phyloP scores from a whole-genome alignment of 2,329 filamentous ascomycete species.

The Sarocladiaceae sp. region DNA sequence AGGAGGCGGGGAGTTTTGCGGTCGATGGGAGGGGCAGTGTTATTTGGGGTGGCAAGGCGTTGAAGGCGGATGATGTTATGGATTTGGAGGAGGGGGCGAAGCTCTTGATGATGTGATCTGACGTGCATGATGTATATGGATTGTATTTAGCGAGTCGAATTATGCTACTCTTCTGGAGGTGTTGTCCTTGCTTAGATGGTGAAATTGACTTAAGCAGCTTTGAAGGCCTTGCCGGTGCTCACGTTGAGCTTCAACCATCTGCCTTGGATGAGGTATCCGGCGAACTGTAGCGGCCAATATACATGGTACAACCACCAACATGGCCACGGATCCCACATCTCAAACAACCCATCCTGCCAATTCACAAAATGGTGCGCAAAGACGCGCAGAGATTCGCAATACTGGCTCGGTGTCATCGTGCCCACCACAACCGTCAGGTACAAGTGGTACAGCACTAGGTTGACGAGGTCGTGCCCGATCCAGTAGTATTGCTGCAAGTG shows the following conservation, averaged over 20 bases:
- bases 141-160: neutral
- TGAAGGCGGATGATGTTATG: slow-evolving; percentile 46
- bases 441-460: slow-evolving; percentile 42
- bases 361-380: slow-evolving; percentile 34
- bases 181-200: too few species aligned
- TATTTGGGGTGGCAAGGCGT: slow-evolving; percentile 45
- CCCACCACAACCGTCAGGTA: slow-evolving; percentile 25
- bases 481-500: slow-evolving; percentile 46
- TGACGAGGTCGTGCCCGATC: slow-evolving; percentile 62
- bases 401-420: slow-evolving; percentile 17
- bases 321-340: slow-evolving; percentile 51
- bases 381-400: slow-evolving; percentile 18
- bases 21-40: slow-evolving; percentile 45
- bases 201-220: slow-evolving; percentile 12
- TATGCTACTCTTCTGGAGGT: neutral
- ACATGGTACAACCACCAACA: slow-evolving; percentile 54
- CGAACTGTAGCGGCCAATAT: slow-evolving; percentile 51
- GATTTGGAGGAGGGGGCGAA: slow-evolving; percentile 47
- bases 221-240: slow-evolving; percentile 46
- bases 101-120: slow-evolving; percentile 24
- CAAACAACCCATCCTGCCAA: slow-evolving; percentile 54
- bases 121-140: neutral
- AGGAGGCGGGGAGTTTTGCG: slow-evolving; percentile 48
- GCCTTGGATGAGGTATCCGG: slow-evolving; percentile 36
- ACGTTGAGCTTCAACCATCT: slow-evolving; percentile 65